Conservation (phyloP, 495 filamentous ascomycete genomes). For the Durotheca rogersii region DNA sequence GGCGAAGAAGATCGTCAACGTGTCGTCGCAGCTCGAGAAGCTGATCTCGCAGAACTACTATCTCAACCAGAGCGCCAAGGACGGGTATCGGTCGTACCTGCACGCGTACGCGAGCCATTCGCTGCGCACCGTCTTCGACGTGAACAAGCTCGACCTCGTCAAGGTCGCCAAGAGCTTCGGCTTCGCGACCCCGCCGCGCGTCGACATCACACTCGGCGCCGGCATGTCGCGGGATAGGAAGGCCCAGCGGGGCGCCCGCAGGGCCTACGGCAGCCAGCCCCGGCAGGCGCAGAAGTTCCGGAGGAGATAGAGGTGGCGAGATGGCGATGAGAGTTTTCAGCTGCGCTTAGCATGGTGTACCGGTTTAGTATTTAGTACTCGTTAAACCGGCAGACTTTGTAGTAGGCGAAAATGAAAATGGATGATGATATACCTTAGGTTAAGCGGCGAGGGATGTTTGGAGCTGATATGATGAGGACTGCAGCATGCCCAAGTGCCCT, state of each 20-base stretch:
- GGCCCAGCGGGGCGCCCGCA: slow-evolving; percentile 64
- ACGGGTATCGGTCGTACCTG: slow-evolving; percentile 77
- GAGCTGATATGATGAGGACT: too few species aligned
- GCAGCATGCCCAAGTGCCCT: too few species aligned
- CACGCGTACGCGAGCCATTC: slow-evolving; percentile 93
- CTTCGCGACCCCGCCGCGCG: slow-evolving; percentile 81
- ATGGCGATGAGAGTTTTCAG: slow-evolving; percentile 8
- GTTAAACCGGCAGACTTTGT: too few species aligned
- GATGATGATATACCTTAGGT: too few species aligned
- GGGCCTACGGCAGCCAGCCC: slow-evolving; percentile 74
- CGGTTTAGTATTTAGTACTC: slow-evolving; percentile 20
- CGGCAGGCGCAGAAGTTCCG: slow-evolving; percentile 39
- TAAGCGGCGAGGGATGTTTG: too few species aligned
- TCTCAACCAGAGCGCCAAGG: slow-evolving; percentile 78
- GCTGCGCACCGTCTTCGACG: slow-evolving; percentile 86
- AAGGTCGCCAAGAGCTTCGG: slow-evolving; percentile 96
- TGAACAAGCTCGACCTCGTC: slow-evolving; percentile 86
- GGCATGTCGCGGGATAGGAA: slow-evolving; percentile 90
- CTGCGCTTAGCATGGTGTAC: slow-evolving; percentile 17
- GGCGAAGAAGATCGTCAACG: slow-evolving; percentile 83
- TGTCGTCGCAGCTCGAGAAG: slow-evolving; percentile 94
- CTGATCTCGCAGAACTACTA: slow-evolving; percentile 95
- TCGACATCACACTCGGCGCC: slow-evolving; percentile 85
- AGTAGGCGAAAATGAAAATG: too few species aligned
- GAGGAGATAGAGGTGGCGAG: slow-evolving; percentile 6